Evolutionary conservation across 225 moss, liverwort and hornwort genomes (phyloP), one percentile per base, ranked within the genome.

Genomic region (Marchantia paleacea): DNA sequence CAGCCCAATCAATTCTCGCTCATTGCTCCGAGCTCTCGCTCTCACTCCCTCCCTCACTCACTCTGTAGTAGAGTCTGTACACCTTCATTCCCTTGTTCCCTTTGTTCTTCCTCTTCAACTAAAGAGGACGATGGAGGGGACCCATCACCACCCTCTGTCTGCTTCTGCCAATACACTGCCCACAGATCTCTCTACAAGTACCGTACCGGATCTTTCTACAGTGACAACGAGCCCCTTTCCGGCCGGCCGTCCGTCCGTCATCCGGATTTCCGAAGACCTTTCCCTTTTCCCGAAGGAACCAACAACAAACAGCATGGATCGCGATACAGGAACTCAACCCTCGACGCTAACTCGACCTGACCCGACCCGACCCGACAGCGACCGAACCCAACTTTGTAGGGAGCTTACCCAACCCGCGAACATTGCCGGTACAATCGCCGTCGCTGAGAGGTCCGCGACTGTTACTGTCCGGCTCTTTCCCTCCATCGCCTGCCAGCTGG

Each of bases 1-100:
- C 71, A 72, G 71, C 15, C 39, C 71, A 72, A 72, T 72, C 71
- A 72, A 72, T 72, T 50, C 71, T 71, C 18, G 22, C 63, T 25
- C 63, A 63, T 63, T 63, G 63, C 63, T 63, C 63, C 10, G 24
- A 0, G n/a, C n/a, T n/a, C 57, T 57, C 8, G 57, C 57, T 57
- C 30, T 68, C 6, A 18, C 31, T 15, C 25, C 9, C 28, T n/a
- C 29, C 31, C 24, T 25, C 25, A 15, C 18, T 20, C 57, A 58
- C 15, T 58, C 15, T 13, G 57, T 13, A 58, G 20, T 20, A 58
- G 15, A 58, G 15, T 58, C 20, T 58, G 57, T 58, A 1, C 57
- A 1, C 20, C 57, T 58, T 20, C 57, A 13, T 58, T 20, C 57
- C 57, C 57, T 58, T 58, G 2, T 6, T 58, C 15, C 24, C 24